Base-by-base conservation (phyloP, 495 filamentous ascomycete genomes). In the Chaetomium tenue region DNA sequence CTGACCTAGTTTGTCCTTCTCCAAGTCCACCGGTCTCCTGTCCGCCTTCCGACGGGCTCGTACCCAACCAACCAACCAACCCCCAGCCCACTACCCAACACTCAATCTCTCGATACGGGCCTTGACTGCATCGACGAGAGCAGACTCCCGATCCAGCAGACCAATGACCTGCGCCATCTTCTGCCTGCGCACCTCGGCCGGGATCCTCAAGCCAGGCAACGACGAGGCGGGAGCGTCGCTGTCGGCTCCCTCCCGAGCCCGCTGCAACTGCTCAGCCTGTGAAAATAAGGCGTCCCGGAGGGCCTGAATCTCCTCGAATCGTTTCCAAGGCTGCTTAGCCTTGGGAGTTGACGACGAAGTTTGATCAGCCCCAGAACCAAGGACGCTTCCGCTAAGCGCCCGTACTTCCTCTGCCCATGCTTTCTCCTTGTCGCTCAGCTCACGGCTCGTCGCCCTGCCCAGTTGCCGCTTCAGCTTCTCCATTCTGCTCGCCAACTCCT, bases 381-480 rank as follows among this genome's bases (percentile, higher is more conserved):
- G 44, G 4, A 84, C 66, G 65, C 74, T 81, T 25, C 48, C 59
- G 40, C 79, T 71, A 50, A 91, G 62, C 15, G 73, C 65, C 25
- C 82, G 75, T 26, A 92, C 84, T 70, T 93, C 90, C 6, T 80
- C 79, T 2, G 84, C 69, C 86, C 87, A 93, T 0, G 83, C 80
- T 71, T 78, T 83, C 71, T 93, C 90, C 72, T 86, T 89, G 61
- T 89, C 87, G 72, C 88, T 92, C 44, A 96, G 76, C 60, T 89
- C 84, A 13, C 84, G 81, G 23, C 83, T 86, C 3, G 81, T 80
- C 1, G 84, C 72, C 68, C 83, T 83, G 46, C 81, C 76, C 42
- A 91, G 76, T 69, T 82, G 88, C 68, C 78, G 84, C 66, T 75
- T 69, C 59, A 97, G 65, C 3, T 75, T 78, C 61, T 93, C 89